phyloP scores from a whole-genome alignment of 257 asterid genomes.

The Linderniella brevidens region DNA sequence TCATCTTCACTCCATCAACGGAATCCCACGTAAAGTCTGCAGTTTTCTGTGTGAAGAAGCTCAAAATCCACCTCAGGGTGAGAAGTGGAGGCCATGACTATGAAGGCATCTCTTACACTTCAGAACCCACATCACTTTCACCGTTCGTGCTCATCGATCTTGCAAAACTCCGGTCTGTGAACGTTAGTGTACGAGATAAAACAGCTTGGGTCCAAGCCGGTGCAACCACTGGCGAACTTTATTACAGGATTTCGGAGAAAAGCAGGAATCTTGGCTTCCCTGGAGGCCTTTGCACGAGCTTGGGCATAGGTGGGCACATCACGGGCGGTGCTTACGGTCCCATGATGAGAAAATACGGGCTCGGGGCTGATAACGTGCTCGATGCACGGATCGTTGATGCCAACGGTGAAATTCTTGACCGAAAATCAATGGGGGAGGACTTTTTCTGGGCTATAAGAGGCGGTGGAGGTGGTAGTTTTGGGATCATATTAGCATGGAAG shows the following conservation, averaged over 20 bases:
- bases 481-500: slow-evolving; percentile 13
- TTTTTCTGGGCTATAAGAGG: slow-evolving; percentile 12
- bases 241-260: slow-evolving; percentile 9
- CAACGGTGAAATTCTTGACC: neutral
- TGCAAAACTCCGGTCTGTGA: slow-evolving; percentile 8
- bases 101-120: slow-evolving; percentile 10
- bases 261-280: slow-evolving; percentile 11
- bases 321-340: slow-evolving; percentile 15
- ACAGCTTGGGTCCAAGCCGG: slow-evolving; percentile 14
- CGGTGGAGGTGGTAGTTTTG: slow-evolving; percentile 14
- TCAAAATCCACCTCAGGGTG: slow-evolving; percentile 6
- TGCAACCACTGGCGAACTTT: slow-evolving; percentile 13
- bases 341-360: slow-evolving; percentile 15
- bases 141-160: slow-evolving; percentile 9
- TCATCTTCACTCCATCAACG: slow-evolving; percentile 9
- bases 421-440: slow-evolving; percentile 12
- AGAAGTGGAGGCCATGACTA: slow-evolving; percentile 13
- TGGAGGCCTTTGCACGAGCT: slow-evolving; percentile 9
- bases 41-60: slow-evolving; percentile 7
- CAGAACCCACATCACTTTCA: slow-evolving; percentile 4
- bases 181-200: slow-evolving; percentile 2
- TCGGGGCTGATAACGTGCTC: slow-evolving; percentile 13
- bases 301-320: slow-evolving; percentile 16
- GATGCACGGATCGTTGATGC: neutral
- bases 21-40: slow-evolving; percentile 10